Base-by-base conservation (phyloP, 805 yeast genomes). In the Danielia oregonensis region DNA sequence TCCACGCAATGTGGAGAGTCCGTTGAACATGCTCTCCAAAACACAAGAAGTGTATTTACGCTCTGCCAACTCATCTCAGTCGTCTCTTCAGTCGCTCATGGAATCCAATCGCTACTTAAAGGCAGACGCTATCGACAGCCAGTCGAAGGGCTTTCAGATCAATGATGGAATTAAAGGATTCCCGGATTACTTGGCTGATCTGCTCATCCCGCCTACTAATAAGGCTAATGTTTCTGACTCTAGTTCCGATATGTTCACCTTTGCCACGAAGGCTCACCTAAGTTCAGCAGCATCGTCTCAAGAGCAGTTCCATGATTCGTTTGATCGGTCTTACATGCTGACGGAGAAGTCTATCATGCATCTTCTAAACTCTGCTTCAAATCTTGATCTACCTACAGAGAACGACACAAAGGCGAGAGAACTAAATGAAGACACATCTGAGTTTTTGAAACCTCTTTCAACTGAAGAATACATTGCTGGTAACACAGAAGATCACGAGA, bases 81-180 rank as follows among this genome's bases (percentile, higher is more conserved):
- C 69, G 2, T 67, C 72, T 25, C 39, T 44, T 23, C 29, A 52
- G 51, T 32, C 49, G 7, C 42, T 54, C 17, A 29, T 51, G 7
- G 46, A 48, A 17, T 35, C 46, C 10, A 53, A 52, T 25, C 31
- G 48, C 16, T 43, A 41, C 11, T 39, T 46, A 19, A 29, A 39
- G 15, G 38, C 48, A 11, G 37, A 38, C 13, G 11, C 24, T 2
- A 38, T 42, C 23, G 40, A 28, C 17, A 36, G 22, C 9, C 34
- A 32, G 13, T 45, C 51, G 10, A 40, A 43, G 19, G 67, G 69
- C 2, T 42, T 66, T 2, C 54, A 61, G 40, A 46, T 67, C 32
- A 61, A 62, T 38, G 71, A 66, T 40, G 73, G 73, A 3, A 63
- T 67, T 24, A 62, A 63, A 37, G 73, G 72, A 1, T 63, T 67